Base-by-base conservation (phyloP, 2,329 filamentous ascomycete species). In the Claviceps paspali region DNA sequence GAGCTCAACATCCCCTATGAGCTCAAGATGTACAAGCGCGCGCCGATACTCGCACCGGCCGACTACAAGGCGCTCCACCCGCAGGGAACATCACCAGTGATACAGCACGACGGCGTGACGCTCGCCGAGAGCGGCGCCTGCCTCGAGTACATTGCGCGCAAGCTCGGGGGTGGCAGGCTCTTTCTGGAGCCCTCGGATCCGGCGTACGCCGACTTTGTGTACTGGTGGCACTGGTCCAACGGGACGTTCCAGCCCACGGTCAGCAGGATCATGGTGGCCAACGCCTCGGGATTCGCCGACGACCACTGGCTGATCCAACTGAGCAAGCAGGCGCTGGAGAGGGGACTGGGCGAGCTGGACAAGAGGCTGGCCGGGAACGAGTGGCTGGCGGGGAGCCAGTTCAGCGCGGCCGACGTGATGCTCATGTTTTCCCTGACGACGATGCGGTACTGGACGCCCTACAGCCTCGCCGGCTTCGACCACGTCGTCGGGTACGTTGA, bases 391-490 rank as follows among this genome's bases (percentile, higher is more conserved):
- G 79, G 77, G 2, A 56, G 65, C 0, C 61, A 75, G 35, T 72
- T 82, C 40, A 79, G 73, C 0, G 73, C 63, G 1, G 78, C 78
- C 1, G 79, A 83, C 52, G 60, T 79, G 28, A 79, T 82, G 73
- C 59, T 57, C 4, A 62, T 76, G 0, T 79, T 69, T 47, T 60
- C 63, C 11, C 55, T 82, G 24, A 78, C 75, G 1, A 81, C 74
- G 2, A 65, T 73, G 63, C 60, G 77, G 12, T 58, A 61, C 34
- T 78, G 72, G 44, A 53, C 54, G 18, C 60, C 62, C 1, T 59
- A 56, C 31, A 56, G 61, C 35, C 43, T 74, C 34, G 44, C 41
- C 2, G 50, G 46, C 1, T 67, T 68, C 43, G 44, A 50, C 1
- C 57, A 59, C 33, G 56, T 74, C 5, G 34, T 72, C 23, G 45